Conservation (phyloP, 1,284 basidiomycete species). For the Hemileia vastatrix region DNA sequence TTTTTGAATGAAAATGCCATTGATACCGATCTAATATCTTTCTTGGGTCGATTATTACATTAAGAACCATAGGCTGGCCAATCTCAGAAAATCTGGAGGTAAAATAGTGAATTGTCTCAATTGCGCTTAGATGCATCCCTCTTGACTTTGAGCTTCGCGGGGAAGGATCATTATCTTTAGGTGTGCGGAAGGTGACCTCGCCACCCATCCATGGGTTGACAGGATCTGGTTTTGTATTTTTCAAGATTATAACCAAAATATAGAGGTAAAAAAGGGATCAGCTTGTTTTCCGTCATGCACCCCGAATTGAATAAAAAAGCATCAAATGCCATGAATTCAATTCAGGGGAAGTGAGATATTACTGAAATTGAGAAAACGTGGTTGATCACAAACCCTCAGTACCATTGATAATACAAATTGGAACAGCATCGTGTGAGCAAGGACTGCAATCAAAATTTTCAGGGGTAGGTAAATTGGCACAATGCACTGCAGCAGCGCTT, state of each 20-base stretch:
- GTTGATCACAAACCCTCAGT: too few relatives aligned
- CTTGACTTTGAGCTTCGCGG: constrained; percentile 1
- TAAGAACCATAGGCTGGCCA: constrained; percentile 2
- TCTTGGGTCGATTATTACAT: constrained; percentile 10
- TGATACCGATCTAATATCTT: constrained; percentile 4
- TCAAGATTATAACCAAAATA: too few relatives aligned
- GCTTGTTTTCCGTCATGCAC: not conserved
- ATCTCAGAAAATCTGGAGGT: constrained; percentile 2
- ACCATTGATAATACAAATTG: constrained; percentile 16
- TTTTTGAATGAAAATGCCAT: not conserved
- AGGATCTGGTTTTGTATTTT: constrained; percentile 10
- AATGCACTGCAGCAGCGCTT: constrained; percentile 9
- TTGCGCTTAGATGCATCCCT: constrained; percentile 5
- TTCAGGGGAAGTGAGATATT: too few relatives aligned
- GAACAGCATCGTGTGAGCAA: constrained; percentile 1
- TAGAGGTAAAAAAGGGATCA: too few relatives aligned
- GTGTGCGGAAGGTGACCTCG: constrained; percentile 4
- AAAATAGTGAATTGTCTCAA: constrained; percentile 14
- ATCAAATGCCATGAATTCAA: too few relatives aligned
- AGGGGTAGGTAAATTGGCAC: constrained; percentile 8
- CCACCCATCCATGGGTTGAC: constrained; percentile 16
- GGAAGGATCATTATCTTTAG: not conserved
- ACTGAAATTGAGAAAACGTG: too few relatives aligned
- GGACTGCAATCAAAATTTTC: constrained; percentile 12
- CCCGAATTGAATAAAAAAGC: not conserved